Conservation (phyloP, 2,329 filamentous ascomycete species). For the Scedosporium apiospermum region DNA sequence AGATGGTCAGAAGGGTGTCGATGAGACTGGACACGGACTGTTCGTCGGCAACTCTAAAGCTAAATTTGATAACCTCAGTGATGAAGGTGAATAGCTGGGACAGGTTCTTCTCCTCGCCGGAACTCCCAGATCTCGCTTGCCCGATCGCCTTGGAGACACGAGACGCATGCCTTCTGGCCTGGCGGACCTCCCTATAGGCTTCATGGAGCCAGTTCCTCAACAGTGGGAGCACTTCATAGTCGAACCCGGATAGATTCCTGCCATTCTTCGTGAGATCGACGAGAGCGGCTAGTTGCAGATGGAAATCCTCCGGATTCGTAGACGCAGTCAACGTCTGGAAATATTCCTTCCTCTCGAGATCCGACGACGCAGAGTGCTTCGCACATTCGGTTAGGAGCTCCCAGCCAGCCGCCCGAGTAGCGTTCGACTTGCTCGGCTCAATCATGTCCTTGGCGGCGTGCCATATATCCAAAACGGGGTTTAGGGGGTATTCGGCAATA, state of each 20-base stretch:
- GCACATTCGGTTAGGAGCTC: conserved; percentile 57
- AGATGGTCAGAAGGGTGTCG: conserved; percentile 54
- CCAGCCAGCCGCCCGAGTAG: conserved; percentile 52
- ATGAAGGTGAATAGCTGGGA: conserved; percentile 54
- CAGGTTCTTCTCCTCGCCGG: conserved; percentile 52
- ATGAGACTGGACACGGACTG: conserved; percentile 52
- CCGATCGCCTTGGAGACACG: conserved; percentile 12
- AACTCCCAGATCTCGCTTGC: conserved; percentile 23
- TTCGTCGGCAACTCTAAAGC: conserved; percentile 58
- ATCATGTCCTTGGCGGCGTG: conserved; percentile 57
- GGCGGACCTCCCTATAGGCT: conserved; percentile 42
- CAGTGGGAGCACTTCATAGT: conserved; percentile 56
- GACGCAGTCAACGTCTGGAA: conserved; percentile 51
- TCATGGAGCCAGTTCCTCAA: conserved; percentile 51
- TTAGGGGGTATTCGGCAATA: conserved; percentile 49
- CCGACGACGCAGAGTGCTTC: conserved; percentile 52
- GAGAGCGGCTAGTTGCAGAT: conserved; percentile 54
- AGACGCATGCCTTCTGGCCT: conserved; percentile 38
- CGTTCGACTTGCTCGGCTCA: conserved; percentile 41
- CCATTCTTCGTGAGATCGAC: conserved; percentile 52
- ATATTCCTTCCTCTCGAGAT: conserved; percentile 56
- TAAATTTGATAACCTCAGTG: conserved; percentile 65
- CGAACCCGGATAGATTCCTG: conserved; percentile 55
- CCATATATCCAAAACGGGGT: conserved; percentile 54
- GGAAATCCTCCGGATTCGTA: conserved; percentile 52